These are phyloP conservation scores for Lentinus polychrous DNA, from an alignment of 1,284 basidiomycete genomes.

Conservation along the genomic window DNA sequence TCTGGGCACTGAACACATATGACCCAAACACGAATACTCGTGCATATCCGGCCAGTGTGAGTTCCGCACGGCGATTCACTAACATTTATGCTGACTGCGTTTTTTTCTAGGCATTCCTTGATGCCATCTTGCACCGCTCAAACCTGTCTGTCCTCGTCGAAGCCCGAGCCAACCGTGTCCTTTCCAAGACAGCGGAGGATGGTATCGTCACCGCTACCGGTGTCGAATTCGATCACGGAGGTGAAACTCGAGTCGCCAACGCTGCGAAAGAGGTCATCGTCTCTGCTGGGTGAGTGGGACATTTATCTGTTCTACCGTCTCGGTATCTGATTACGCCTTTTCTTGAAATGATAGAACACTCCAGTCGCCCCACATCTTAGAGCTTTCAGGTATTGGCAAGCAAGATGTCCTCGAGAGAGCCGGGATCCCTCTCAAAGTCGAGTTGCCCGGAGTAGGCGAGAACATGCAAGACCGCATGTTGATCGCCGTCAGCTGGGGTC, in stretches of 20 bases:
- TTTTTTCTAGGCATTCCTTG: constrained; percentile 12
- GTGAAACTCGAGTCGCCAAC: constrained; percentile 21
- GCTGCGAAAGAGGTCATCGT: constrained; percentile 21
- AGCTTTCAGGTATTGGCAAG: constrained; percentile 18
- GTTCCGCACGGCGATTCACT: background rate
- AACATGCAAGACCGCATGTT: constrained; percentile 62
- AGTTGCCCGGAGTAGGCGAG: constrained; percentile 64
- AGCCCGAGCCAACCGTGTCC: constrained; percentile 11
- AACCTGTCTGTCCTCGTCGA: constrained; percentile 17
- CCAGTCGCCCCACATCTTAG: constrained; percentile 29
- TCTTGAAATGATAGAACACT: constrained; percentile 14
- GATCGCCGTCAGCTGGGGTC: constrained; percentile 11
- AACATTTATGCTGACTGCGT: constrained; percentile 1
- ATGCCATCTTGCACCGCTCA: constrained; percentile 12
- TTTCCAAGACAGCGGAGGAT: constrained; percentile 7
- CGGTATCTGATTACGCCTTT: no score
- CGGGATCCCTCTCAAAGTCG: constrained; percentile 35
- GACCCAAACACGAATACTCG: constrained; percentile 12
- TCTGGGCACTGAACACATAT: constrained; percentile 7
- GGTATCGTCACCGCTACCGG: constrained; percentile 16
- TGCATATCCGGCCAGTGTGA: constrained; percentile 15
- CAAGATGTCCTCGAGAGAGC: constrained; percentile 37
- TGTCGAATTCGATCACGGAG: constrained; percentile 20
- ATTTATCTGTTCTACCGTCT: no score
- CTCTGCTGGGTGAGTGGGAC: constrained; percentile 22